Percentiles rank a stretch among this genome's conserved stretches.
Evolutionary conservation across 352 stramenopile genomes (phyloP).

Genomic region (Pythium biforme): DNA sequence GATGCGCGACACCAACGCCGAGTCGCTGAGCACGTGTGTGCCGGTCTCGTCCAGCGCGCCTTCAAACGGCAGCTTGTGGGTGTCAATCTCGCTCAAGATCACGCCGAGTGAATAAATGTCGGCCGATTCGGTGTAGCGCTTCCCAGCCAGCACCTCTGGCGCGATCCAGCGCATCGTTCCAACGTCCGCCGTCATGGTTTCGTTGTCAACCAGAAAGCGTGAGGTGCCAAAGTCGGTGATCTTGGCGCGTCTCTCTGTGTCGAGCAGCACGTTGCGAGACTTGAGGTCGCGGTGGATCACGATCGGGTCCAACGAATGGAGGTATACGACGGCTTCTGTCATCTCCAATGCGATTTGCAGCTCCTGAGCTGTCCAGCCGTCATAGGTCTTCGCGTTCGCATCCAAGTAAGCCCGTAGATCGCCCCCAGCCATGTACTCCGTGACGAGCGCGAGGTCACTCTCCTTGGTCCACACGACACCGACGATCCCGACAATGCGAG

Average conservation of each 20-base stretch:
- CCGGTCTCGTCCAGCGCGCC: slow-evolving; percentile 2
- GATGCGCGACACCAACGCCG: slow-evolving; percentile 15
- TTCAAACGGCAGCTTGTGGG: slow-evolving; percentile 1
- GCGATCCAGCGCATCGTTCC: slow-evolving; percentile 14
- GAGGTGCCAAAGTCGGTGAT: not conserved
- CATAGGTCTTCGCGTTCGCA: too few species aligned
- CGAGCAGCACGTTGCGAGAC: slow-evolving; percentile 20
- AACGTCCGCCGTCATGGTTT: slow-evolving; percentile 4
- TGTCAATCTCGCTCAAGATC: slow-evolving; percentile 15
- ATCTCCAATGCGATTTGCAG: slow-evolving; percentile 20
- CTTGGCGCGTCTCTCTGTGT: not conserved
- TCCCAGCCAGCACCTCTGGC: slow-evolving; percentile 9
- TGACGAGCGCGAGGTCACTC: slow-evolving; percentile 17
- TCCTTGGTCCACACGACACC: slow-evolving; percentile 31
- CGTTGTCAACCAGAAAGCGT: slow-evolving; percentile 1
- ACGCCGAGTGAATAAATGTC: slow-evolving; percentile 20
- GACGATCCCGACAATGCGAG: slow-evolving; percentile 19
- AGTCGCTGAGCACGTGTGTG: not conserved
- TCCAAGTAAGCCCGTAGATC: slow-evolving; percentile 16
- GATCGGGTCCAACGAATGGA: slow-evolving; percentile 50
- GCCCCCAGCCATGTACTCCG: slow-evolving; percentile 25
- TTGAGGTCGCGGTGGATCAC: slow-evolving; percentile 80
- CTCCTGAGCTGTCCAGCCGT: not conserved
- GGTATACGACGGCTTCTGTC: slow-evolving; percentile 18
- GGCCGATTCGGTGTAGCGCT: not conserved